Conservation (phyloP, 139 green algal genomes). For the Closterium sp. region DNA sequence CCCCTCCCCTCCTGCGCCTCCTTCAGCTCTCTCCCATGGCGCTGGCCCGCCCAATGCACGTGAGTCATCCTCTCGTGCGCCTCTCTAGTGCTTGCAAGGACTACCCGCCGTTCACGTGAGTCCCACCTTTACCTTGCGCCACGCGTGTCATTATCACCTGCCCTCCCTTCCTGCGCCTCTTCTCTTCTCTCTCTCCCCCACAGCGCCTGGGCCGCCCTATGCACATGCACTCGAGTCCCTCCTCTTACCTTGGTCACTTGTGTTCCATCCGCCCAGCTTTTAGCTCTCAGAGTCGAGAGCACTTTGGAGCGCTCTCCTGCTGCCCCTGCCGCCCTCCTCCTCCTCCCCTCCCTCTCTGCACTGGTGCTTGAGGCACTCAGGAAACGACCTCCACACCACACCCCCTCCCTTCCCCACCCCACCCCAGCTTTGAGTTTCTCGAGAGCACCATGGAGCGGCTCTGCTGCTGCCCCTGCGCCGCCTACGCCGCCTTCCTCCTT, state of each 20-base stretch:
- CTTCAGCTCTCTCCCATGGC: not conserved
- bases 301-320: too few relatives aligned
- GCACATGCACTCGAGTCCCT: not conserved
- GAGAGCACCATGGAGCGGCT: not conserved
- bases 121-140: too few relatives aligned
- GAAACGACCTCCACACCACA: too few relatives aligned
- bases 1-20: not conserved
- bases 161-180: not conserved
- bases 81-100: too few relatives aligned
- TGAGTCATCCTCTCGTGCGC: not conserved
- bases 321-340: too few relatives aligned
- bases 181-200: not conserved
- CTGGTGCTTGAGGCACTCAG: too few relatives aligned
- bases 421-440: not conserved
- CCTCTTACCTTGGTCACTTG: not conserved
- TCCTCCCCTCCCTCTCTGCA: not conserved
- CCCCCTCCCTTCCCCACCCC: too few relatives aligned
- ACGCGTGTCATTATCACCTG: too few relatives aligned
- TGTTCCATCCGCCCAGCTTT: too few relatives aligned
- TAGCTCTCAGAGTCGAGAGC: too few relatives aligned
- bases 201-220: not conserved
- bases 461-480: not conserved
- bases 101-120: too few relatives aligned
- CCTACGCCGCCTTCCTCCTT: not conserved
- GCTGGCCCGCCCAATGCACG: not conserved